These are phyloP conservation scores for Populus pruinosa DNA, from an alignment of 345 rosid genomes.

Conservation along the genomic window DNA sequence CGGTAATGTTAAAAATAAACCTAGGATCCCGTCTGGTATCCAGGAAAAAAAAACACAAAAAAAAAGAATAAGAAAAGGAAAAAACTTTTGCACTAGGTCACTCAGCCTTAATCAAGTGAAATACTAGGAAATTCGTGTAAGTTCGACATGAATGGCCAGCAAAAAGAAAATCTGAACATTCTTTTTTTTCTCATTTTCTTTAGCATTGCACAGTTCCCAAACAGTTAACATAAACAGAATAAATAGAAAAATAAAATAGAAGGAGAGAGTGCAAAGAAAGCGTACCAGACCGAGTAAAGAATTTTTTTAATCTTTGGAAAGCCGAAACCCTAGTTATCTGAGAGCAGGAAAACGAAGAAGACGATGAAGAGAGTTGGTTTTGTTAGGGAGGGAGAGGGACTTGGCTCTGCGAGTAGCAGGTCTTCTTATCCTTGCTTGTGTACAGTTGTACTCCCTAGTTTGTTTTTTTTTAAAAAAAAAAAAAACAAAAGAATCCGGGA, in stretches of 20 bases:
- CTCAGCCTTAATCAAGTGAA: slow-evolving; percentile 14
- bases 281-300: slow-evolving; percentile 24
- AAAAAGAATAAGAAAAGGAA: not conserved
- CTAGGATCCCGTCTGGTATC: not conserved
- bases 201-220: slow-evolving; percentile 7
- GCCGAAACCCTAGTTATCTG: slow-evolving; percentile 16
- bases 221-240: slow-evolving; percentile 2
- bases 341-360: not conserved
- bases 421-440: slow-evolving; percentile 24
- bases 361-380: not conserved
- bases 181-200: not conserved
- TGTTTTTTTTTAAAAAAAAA: too few relatives aligned
- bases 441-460: not conserved
- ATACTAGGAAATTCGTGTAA: slow-evolving; percentile 6
- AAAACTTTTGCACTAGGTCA: not conserved
- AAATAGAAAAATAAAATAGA: slow-evolving; percentile 3
- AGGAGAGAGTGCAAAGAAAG: not conserved
- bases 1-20: not conserved
- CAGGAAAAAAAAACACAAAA: not conserved
- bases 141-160: not conserved
- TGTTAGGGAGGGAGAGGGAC: not conserved
- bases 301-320: not conserved
- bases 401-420: slow-evolving; percentile 29
- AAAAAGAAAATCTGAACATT: too few relatives aligned
- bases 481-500: not conserved